Conservation (phyloP, 2,329 filamentous ascomycete genomes). For the Aureobasidium uvarum region DNA sequence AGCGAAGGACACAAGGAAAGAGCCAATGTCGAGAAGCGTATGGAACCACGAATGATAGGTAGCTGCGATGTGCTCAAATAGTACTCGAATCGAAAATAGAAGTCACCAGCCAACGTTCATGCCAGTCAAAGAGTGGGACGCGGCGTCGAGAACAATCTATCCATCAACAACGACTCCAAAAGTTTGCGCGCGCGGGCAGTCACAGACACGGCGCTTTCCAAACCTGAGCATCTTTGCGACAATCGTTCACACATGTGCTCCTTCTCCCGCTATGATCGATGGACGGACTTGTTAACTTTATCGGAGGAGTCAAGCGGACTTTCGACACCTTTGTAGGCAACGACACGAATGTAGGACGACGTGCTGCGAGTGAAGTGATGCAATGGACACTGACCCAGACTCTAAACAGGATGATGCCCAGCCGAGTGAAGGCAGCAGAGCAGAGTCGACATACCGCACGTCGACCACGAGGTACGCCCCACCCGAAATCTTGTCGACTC, state of each 20-base stretch:
- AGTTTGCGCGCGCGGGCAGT: slow-evolving; percentile 22
- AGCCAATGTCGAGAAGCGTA: background rate
- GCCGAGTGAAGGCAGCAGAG: background rate
- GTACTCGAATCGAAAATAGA: background rate
- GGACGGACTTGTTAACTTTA: background rate
- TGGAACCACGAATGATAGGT: background rate
- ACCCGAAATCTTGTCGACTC: background rate
- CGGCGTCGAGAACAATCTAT: background rate
- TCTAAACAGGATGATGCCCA: slow-evolving; percentile 2
- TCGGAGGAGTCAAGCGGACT: background rate
- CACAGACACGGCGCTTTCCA: slow-evolving; percentile 4
- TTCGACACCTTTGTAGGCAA: background rate
- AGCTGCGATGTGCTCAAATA: background rate
- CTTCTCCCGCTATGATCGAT: background rate
- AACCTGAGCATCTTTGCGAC: background rate
- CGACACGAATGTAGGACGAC: slow-evolving; percentile 9
- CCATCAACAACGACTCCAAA: slow-evolving; percentile 15
- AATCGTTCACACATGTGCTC: background rate
- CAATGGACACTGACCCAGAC: background rate
- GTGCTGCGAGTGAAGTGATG: background rate
- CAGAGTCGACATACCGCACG: background rate
- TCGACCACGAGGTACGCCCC: slow-evolving; percentile 2
- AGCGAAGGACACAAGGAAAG: background rate
- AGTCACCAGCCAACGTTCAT: background rate
- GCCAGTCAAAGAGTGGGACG: background rate